phyloP scores from a whole-genome alignment of 306 rosid genomes.

The Fragaria ananassa region DNA sequence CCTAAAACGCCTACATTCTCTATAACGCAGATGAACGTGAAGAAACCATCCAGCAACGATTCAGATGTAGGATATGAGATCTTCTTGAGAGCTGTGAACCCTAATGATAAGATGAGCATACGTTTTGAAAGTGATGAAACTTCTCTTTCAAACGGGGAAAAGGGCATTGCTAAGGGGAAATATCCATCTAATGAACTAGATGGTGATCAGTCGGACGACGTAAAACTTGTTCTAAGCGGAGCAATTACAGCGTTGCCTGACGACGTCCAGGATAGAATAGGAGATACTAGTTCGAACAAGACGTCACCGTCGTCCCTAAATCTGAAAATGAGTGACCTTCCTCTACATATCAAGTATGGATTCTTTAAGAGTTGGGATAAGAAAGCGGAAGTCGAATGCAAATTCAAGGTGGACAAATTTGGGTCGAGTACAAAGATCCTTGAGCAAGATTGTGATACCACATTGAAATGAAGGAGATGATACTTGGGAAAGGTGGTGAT shows the following conservation, averaged over 20 bases:
- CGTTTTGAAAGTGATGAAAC: background rate
- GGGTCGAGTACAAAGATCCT: conserved; percentile 5
- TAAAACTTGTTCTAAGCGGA: conserved; percentile 26
- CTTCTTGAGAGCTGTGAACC: conserved; percentile 32
- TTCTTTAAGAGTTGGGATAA: conserved; percentile 29
- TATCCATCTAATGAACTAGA: conserved; percentile 33
- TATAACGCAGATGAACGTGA: conserved; percentile 5
- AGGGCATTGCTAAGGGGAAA: conserved; percentile 29
- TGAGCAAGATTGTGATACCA: conserved; percentile 31
- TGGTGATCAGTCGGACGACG: background rate
- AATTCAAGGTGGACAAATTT: conserved; percentile 25
- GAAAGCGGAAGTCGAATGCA: conserved; percentile 35
- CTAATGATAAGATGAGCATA: conserved; percentile 20
- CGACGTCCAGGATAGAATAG: conserved; percentile 16
- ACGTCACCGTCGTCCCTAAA: background rate
- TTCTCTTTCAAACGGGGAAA: background rate
- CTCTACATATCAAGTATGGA: conserved; percentile 16
- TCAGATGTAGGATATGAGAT: conserved; percentile 24
- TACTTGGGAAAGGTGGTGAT: background rate
- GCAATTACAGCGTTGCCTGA: conserved; percentile 1
- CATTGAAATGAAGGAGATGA: conserved; percentile 4
- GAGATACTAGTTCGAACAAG: background rate
- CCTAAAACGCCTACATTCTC: conserved; percentile 41
- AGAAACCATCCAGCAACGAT: background rate
- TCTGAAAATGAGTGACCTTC: conserved; percentile 30